phyloP scores from a whole-genome alignment of 805 yeast species.

The Pichia occidentalis region DNA sequence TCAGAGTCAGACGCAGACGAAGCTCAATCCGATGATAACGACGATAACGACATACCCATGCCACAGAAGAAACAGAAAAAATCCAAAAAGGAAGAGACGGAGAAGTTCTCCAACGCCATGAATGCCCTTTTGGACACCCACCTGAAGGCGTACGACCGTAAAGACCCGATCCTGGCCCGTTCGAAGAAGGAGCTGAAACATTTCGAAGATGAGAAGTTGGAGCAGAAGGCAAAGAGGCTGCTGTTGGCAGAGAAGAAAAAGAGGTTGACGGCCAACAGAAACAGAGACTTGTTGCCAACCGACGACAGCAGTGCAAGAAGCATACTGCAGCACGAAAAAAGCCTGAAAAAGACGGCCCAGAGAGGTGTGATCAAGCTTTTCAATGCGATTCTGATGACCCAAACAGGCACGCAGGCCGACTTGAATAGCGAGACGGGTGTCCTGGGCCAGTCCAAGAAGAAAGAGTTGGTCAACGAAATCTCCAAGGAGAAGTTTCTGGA shows the following conservation, averaged over 20 bases:
- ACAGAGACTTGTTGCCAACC: slow-evolving; percentile 57
- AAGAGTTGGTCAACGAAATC: slow-evolving; percentile 64
- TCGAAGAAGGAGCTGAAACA: slow-evolving; percentile 62
- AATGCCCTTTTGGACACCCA: slow-evolving; percentile 77
- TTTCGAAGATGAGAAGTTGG: slow-evolving; percentile 74
- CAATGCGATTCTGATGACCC: slow-evolving; percentile 40
- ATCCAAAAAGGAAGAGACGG: slow-evolving; percentile 63
- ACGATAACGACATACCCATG: slow-evolving; percentile 30
- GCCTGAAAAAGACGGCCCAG: slow-evolving; percentile 59
- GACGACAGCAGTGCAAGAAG: slow-evolving; percentile 53
- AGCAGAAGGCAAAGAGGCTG: slow-evolving; percentile 71
- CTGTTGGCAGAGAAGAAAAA: slow-evolving; percentile 66
- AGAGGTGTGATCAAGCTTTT: slow-evolving; percentile 30
- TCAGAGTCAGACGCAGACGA: slow-evolving; percentile 9
- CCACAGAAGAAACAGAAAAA: slow-evolving; percentile 45
- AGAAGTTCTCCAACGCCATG: slow-evolving; percentile 74
- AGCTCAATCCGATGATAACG: slow-evolving; percentile 13
- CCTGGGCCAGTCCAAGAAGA: slow-evolving; percentile 39
- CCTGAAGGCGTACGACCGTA: slow-evolving; percentile 81
- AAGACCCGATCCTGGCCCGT: slow-evolving; percentile 87
- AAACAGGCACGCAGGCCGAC: slow-evolving; percentile 68
- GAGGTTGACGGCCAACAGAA: slow-evolving; percentile 58
- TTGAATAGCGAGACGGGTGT: slow-evolving; percentile 35
- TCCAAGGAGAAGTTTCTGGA: slow-evolving; percentile 88
- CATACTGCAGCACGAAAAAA: slow-evolving; percentile 44